Percentiles rank a stretch among this genome's conserved stretches.
phyloP scores from a whole-genome alignment of 1,284 basidiomycete genomes.

The Melampsora americana region DNA sequence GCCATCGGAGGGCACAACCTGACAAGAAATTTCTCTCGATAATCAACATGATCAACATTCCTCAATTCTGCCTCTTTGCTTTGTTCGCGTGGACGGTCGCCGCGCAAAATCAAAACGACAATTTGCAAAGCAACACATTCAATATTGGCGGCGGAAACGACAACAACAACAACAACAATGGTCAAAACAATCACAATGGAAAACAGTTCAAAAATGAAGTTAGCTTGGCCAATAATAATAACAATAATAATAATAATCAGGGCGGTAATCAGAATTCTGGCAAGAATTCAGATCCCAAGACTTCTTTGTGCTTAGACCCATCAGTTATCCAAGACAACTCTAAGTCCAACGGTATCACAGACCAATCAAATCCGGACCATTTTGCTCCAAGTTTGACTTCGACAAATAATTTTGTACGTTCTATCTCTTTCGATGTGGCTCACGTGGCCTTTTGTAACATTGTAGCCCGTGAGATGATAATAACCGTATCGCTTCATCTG shows the following conservation, averaged over 20 bases:
- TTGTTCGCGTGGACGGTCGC: background rate
- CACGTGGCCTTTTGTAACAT: background rate
- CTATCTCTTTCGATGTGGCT: background rate
- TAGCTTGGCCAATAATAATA: too few species aligned
- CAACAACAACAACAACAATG: too few species aligned
- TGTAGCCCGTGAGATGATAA: background rate
- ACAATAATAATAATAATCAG: too few species aligned
- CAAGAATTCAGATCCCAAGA: slow-evolving; percentile 3
- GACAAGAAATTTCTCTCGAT: background rate
- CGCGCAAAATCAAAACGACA: background rate
- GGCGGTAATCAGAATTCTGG: background rate
- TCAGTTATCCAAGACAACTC: slow-evolving; percentile 17
- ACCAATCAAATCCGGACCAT: slow-evolving; percentile 22
- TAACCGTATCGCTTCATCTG: background rate
- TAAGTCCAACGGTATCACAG: slow-evolving; percentile 12
- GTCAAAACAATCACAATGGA: too few species aligned
- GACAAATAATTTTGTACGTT: slow-evolving; percentile 33
- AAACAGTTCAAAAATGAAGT: too few species aligned
- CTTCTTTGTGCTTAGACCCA: slow-evolving; percentile 26
- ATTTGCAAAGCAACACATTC: background rate
- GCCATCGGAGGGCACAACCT: too few species aligned
- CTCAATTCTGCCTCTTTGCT: background rate
- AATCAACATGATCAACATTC: background rate
- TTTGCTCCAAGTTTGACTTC: slow-evolving; percentile 27
- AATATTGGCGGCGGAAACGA: too few species aligned